Base-by-base conservation (phyloP, 2,329 filamentous ascomycete species). In the Alternaria postmessia region DNA sequence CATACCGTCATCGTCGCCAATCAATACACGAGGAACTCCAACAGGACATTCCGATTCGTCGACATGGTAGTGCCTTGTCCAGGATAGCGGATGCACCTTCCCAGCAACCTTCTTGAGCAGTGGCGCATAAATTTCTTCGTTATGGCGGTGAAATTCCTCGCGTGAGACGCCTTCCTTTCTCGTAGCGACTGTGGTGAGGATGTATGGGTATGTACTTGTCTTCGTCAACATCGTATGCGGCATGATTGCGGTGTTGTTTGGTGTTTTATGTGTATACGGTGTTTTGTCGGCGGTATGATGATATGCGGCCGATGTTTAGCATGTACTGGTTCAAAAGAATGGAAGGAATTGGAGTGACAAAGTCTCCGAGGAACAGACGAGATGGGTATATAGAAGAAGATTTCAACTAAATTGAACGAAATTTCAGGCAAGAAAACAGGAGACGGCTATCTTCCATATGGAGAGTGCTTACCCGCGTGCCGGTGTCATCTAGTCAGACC, bases 11-110 rank as follows among this genome's bases (percentile, higher is more conserved):
- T 61, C 52, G 2, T 26, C 46, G 11, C 64, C 64, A 16, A 68
- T 51, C 20, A 66, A 54, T 3, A 62, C 43, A 22, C 51, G 62
- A 2, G 64, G 34, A 12, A 68, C 24, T 1, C 66, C 66, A 8
- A 36, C 56, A 0, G 66, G 66, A 1, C 58, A 51, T 28, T 68
- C 64, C 11, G 54, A 58, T 1, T 67, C 64, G 5, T 59, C 62
- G 16, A 67, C 47, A 34, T 68, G 64, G 51, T 68, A 68, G 12
- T 54, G 49, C 2, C 66, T 58, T 20, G 59, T 67, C 64, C 64
- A 68, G 18, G 66, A 61, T 30, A 68, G 30, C 3, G 66, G 66
- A n/a, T 68, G 64, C 18, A 61, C 44, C 32, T 63, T 61, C 12
- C 66, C 66, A 5, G 62, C 60, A 4, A 30, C 41, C 16, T 68